Evolutionary conservation across 495 filamentous ascomycete species (phyloP).

Genomic region (Aspergillus leporis): DNA sequence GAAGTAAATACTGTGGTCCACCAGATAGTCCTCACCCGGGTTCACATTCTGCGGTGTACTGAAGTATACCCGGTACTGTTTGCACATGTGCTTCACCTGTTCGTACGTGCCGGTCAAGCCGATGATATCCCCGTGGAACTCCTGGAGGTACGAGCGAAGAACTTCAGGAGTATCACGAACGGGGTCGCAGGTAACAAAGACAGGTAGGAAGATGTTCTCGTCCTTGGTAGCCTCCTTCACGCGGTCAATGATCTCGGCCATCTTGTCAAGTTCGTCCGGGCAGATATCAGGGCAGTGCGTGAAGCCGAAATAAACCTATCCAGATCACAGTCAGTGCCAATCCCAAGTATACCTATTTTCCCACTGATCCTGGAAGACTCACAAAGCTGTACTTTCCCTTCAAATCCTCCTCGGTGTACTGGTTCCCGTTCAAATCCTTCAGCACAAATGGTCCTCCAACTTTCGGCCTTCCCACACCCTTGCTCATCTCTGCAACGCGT

Average conservation of each 20-base stretch:
- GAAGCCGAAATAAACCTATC: constrained; percentile 94
- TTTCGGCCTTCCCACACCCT: constrained; percentile 89
- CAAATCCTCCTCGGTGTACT: constrained; percentile 74
- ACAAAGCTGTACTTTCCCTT: constrained; percentile 82
- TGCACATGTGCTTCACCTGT: constrained; percentile 87
- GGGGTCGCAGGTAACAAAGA: constrained; percentile 96
- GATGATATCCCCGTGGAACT: constrained; percentile 88
- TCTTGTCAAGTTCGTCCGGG: constrained; percentile 98
- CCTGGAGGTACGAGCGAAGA: constrained; percentile 77
- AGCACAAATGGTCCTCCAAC: constrained; percentile 86
- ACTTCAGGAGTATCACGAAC: constrained; percentile 85
- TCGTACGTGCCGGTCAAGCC: constrained; percentile 93
- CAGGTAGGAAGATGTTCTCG: constrained; percentile 60
- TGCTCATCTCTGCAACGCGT: constrained; percentile 83
- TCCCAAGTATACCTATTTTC: neutral
- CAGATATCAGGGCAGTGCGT: constrained; percentile 98
- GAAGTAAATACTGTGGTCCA: constrained; percentile 99
- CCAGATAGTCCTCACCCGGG: constrained; percentile 92
- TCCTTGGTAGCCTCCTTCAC: constrained; percentile 56
- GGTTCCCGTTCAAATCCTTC: constrained; percentile 75
- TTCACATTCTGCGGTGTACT: constrained; percentile 85
- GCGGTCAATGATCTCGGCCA: constrained; percentile 88
- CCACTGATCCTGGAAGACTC: constrained; percentile 17
- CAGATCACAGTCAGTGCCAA: neutral
- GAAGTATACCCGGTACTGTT: constrained; percentile 95